Percentiles rank a stretch among this genome's conserved stretches.
phyloP scores from a whole-genome alignment of 2,329 filamentous ascomycete genomes.

The Zasmidium citrigriseum region DNA sequence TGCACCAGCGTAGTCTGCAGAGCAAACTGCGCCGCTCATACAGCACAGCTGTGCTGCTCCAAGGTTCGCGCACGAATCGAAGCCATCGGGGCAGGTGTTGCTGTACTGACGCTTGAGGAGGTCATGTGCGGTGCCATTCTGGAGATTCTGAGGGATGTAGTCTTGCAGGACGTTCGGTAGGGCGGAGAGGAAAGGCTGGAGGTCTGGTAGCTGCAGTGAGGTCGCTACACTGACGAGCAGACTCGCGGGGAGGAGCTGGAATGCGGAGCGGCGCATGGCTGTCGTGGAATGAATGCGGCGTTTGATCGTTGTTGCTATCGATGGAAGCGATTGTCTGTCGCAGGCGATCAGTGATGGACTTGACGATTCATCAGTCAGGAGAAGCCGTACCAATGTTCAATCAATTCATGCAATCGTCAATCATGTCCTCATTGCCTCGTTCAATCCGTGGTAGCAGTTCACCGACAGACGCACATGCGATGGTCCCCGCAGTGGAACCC shows the following conservation, averaged over 20 bases:
- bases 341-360: background rate
- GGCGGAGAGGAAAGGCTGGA: conserved; percentile 33
- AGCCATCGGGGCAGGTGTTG: conserved; percentile 52
- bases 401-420: background rate
- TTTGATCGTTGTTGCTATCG: background rate
- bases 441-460: background rate
- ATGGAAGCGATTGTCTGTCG: background rate
- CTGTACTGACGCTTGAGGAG: conserved; percentile 37
- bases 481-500: background rate
- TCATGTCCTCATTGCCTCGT: background rate
- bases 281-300: too few relatives aligned
- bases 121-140: conserved; percentile 27
- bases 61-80: conserved; percentile 54
- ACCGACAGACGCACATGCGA: background rate
- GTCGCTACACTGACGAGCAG: conserved; percentile 18
- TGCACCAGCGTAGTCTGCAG: conserved; percentile 56
- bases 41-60: conserved; percentile 60
- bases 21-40: conserved; percentile 53
- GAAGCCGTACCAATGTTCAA: background rate
- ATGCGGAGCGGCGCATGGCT: conserved; percentile 18
- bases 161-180: conserved; percentile 27
- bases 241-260: conserved; percentile 17
- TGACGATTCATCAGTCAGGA: background rate
- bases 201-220: conserved; percentile 29
- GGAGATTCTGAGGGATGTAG: conserved; percentile 19